A percentile compares a stretch with the other conserved stretches of the same genome.
These are phyloP conservation scores for Auricularia cornea DNA, from an alignment of 768 basidiomycete genomes.

Conservation along the genomic window DNA sequence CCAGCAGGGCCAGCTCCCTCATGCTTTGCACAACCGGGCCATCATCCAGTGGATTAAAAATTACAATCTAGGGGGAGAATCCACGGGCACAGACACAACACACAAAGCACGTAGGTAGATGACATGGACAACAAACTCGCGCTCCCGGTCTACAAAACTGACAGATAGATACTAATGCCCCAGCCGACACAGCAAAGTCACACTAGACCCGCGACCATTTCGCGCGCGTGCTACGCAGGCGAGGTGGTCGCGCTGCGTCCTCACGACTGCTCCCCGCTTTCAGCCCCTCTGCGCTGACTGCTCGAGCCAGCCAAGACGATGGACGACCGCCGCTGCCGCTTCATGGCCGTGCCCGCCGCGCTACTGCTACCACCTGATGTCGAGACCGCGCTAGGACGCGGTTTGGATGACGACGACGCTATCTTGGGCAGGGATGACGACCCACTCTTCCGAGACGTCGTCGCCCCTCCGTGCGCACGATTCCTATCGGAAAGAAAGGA, in stretches of 20 bases:
- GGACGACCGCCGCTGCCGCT: slow-evolving; percentile 75
- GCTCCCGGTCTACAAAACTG: too few relatives aligned
- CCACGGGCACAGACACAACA: not conserved
- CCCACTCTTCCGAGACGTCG: slow-evolving; percentile 52
- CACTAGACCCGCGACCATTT: too few relatives aligned
- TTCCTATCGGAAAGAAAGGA: slow-evolving; percentile 43
- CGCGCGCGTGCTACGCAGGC: too few relatives aligned
- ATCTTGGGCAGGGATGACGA: slow-evolving; percentile 59
- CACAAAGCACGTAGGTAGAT: not conserved
- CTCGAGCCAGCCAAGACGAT: not conserved
- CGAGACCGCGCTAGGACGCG: slow-evolving; percentile 29
- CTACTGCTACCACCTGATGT: slow-evolving; percentile 1
- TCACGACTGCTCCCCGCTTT: not conserved
- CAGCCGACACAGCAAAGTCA: too few relatives aligned
- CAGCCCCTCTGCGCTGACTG: not conserved
- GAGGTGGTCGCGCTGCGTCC: not conserved
- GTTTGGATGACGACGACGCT: slow-evolving; percentile 63
- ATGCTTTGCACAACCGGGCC: not conserved
- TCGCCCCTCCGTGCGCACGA: slow-evolving; percentile 70
- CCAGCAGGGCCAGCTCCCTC: not conserved
- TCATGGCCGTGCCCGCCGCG: slow-evolving; percentile 41
- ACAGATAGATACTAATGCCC: too few relatives aligned
- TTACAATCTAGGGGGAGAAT: not conserved
- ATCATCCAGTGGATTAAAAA: not conserved
- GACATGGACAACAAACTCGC: not conserved